Evolutionary conservation across 2,329 filamentous ascomycete genomes (phyloP).

Genomic region (Diaporthe humulicola): DNA sequence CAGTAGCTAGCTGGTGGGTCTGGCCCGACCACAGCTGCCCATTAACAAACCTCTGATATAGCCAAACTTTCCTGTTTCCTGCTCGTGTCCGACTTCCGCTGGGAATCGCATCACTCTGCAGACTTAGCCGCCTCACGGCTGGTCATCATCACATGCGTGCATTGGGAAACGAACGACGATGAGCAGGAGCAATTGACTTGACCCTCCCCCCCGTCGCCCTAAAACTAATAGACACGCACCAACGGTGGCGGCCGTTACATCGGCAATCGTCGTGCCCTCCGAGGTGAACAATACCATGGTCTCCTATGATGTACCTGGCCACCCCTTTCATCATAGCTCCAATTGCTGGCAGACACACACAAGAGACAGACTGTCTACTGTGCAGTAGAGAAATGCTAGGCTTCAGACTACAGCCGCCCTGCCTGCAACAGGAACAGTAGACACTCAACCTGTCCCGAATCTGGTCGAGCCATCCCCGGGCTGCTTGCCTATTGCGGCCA

Average conservation of each 20-base stretch:
- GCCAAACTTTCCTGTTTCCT: conserved; percentile 22
- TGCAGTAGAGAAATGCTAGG: too few species aligned
- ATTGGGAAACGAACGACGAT: neutral
- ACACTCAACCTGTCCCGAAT: neutral
- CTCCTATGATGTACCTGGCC: conserved; percentile 1
- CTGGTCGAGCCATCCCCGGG: conserved; percentile 26
- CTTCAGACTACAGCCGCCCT: neutral
- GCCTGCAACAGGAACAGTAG: too few species aligned
- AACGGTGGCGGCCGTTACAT: conserved; percentile 26
- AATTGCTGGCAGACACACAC: neutral
- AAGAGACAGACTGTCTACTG: too few species aligned
- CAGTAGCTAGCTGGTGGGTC: neutral
- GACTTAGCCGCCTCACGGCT: neutral
- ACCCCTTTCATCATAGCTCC: neutral
- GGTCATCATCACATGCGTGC: neutral
- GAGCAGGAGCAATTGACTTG: neutral
- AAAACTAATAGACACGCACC: neutral
- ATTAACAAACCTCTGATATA: conserved; percentile 12
- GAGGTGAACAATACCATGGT: neutral
- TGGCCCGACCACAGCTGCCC: neutral
- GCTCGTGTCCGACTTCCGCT: conserved; percentile 29
- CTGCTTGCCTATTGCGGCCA: conserved; percentile 23
- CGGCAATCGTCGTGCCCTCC: neutral
- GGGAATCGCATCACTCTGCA: neutral
- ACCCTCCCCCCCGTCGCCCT: neutral